These are phyloP conservation scores for Jamesozyma jinghongensis DNA, from an alignment of 805 yeast species.

Conservation along the genomic window DNA sequence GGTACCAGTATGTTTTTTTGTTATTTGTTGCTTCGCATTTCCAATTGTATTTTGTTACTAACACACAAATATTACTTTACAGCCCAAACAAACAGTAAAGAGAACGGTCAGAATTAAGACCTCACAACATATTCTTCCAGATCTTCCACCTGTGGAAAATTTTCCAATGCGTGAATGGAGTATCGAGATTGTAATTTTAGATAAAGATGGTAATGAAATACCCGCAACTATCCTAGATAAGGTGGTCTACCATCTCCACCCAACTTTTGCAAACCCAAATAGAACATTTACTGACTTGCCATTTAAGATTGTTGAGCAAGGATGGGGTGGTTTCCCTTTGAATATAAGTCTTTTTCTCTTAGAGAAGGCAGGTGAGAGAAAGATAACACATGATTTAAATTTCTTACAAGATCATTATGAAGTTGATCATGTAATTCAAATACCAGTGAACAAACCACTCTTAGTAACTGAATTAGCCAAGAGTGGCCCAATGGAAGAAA, in stretches of 20 bases:
- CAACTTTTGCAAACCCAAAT: conserved; percentile 85
- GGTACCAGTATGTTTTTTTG: conserved; percentile 25
- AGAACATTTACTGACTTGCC: conserved; percentile 77
- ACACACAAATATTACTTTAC: neutral
- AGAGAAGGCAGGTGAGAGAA: conserved; percentile 84
- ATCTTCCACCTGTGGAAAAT: conserved; percentile 76
- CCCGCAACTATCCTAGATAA: conserved; percentile 86
- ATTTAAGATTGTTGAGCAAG: conserved; percentile 80
- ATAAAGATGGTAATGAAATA: conserved; percentile 69
- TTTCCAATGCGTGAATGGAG: conserved; percentile 95
- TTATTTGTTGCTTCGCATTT: too few species aligned
- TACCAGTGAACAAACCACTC: conserved; percentile 65
- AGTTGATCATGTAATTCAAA: conserved; percentile 64
- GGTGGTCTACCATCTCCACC: conserved; percentile 89
- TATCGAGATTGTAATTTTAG: conserved; percentile 64
- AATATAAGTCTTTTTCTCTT: conserved; percentile 65
- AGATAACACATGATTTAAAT: conserved; percentile 81
- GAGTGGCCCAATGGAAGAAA: conserved; percentile 71
- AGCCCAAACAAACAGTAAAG: conserved; percentile 40
- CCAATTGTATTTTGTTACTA: too few species aligned
- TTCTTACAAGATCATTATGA: conserved; percentile 69
- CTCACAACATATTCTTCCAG: conserved; percentile 70
- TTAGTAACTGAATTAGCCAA: conserved; percentile 66
- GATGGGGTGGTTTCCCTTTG: conserved; percentile 97
- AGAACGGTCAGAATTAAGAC: conserved; percentile 86